Percentiles rank a stretch among this genome's conserved stretches.
Conservation (phyloP, 75 land plant genomes). For the Cryptomeria japonica region DNA sequence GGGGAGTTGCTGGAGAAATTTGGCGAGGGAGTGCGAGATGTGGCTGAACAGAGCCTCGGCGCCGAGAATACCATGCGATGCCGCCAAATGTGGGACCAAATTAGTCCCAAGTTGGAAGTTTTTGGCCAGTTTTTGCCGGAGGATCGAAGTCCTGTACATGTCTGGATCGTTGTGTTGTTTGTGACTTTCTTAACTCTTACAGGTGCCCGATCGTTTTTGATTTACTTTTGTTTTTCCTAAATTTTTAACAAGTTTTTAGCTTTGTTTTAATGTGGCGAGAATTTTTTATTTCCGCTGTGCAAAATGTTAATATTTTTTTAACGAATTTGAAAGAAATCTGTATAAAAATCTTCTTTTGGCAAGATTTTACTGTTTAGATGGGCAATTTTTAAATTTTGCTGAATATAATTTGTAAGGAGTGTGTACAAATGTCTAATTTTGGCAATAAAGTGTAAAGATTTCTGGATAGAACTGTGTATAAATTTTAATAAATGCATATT, state of each 20-base stretch:
- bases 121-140: conserved; percentile 70
- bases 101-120: conserved; percentile 27
- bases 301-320: too few species aligned
- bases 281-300: not conserved
- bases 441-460: too few species aligned
- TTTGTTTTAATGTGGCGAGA: not conserved
- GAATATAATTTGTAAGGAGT: too few species aligned
- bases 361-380: not conserved
- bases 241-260: not conserved
- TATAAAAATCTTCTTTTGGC: not conserved
- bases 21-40: conserved; percentile 51
- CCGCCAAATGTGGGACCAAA: conserved; percentile 26
- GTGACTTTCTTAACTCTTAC: conserved; percentile 45
- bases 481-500: too few species aligned
- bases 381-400: not conserved
- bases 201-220: conserved; percentile 23
- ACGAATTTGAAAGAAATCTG: too few species aligned
- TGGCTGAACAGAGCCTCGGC: conserved; percentile 47
- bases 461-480: too few species aligned
- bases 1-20: conserved; percentile 56
- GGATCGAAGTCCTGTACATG: conserved; percentile 54
- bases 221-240: not conserved
- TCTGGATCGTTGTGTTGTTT: conserved; percentile 52
- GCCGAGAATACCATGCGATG: conserved; percentile 45
- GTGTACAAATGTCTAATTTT: too few species aligned